Base-by-base conservation (phyloP, 495 filamentous ascomycete species). In the Neohortaea acidophila region DNA sequence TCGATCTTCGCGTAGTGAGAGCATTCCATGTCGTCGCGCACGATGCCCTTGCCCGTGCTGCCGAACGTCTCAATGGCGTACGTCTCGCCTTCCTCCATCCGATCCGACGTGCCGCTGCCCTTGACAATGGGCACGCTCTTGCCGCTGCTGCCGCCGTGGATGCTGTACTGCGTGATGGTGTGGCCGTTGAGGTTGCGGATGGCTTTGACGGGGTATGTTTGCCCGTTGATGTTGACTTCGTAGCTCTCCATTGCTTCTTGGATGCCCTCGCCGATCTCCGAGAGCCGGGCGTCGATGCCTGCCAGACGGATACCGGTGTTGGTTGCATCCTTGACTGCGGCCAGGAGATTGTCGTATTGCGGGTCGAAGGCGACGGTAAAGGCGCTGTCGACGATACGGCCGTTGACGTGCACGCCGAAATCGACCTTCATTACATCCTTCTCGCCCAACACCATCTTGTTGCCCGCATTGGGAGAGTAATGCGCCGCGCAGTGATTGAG, bases 201-300 rank as follows among this genome's bases (percentile, higher is more conserved):
- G 4, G 66, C 51, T 47, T 77, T 77, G 27, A 78, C 66, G 1
- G 71, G 72, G 28, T 64, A 59, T 3, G 62, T 70, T 38, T 66
- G 60, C 12, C 70, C 70, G 12, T 56, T 59, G 39, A 78, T 65
- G 49, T 73, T 68, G 13, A 70, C 61, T 43, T 78, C 73, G 46
- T 77, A 75, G 59, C 67, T 73, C 52, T 78, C 73, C 73, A 78
- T 78, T 7, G 63, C 67, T 49, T 78, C 73, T 47, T 78, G 73
- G 34, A 78, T 75, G 2, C 67, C 69, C 9, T 65, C 70, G 31
- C 73, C 66, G 33, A 78, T 69, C 33, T 78, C 71, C 19, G 62
- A 60, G 33, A 78, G 66, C 19, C 73, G 65, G 2, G 69, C 71
- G 48, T 78, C 73, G 36, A 77, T 69, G 17, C 73, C 73, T 18